Conservation (phyloP, 805 yeast species). For the Torulaspora indica region DNA sequence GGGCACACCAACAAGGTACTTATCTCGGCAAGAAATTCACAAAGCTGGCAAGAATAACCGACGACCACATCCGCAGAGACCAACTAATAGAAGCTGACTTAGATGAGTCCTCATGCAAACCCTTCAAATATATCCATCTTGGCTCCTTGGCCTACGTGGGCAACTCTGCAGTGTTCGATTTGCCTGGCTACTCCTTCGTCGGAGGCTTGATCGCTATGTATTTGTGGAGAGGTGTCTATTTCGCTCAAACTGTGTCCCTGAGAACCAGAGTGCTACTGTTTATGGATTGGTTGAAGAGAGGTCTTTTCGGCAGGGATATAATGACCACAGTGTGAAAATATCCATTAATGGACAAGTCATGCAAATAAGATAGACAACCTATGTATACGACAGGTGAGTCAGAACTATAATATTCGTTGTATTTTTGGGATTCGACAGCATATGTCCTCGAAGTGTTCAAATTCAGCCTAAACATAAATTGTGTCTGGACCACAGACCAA, state of each 20-base stretch:
- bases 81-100: conserved; percentile 11
- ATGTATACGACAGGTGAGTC: not conserved
- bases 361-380: not conserved
- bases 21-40: conserved; percentile 59
- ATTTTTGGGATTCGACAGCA: not conserved
- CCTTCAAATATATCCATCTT: conserved; percentile 58
- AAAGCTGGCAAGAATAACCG: conserved; percentile 45
- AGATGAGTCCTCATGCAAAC: conserved; percentile 48
- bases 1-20: conserved; percentile 67
- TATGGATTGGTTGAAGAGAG: conserved; percentile 67
- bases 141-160: conserved; percentile 68
- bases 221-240: conserved; percentile 66
- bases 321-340: conserved; percentile 22
- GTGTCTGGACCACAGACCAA: not conserved
- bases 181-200: conserved; percentile 55
- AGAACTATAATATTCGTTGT: not conserved
- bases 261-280: conserved; percentile 58
- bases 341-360: not conserved
- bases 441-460: too few species aligned
- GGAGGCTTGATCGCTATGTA: conserved; percentile 70
- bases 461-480: too few species aligned
- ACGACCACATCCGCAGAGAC: conserved; percentile 21
- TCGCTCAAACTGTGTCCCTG: conserved; percentile 60
- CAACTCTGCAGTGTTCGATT: conserved; percentile 65
- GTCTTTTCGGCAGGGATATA: conserved; percentile 50